phyloP scores from a whole-genome alignment of 305 asterid species.

The Solanum hybrid region DNA sequence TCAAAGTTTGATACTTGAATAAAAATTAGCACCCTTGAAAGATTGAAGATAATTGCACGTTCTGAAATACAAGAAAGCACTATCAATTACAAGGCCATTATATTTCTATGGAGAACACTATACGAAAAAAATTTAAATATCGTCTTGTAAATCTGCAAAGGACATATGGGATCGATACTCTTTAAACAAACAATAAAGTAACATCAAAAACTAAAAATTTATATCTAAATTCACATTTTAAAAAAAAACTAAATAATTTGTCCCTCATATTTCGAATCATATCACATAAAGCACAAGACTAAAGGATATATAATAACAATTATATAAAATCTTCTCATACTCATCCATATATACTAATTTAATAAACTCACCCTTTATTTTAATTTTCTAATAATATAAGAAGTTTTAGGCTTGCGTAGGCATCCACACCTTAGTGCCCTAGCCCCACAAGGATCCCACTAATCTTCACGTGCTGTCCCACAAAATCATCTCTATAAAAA shows the following conservation, averaged over 20 bases:
- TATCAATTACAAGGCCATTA: too few relatives aligned
- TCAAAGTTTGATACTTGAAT: neutral
- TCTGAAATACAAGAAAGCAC: too few relatives aligned
- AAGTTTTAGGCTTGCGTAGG: constrained; percentile 5
- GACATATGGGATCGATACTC: neutral
- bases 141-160: neutral
- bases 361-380: neutral
- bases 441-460: neutral
- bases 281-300: neutral
- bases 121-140: neutral
- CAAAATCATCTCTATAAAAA: constrained; percentile 28
- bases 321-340: neutral
- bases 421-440: constrained; percentile 13
- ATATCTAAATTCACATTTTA: neutral
- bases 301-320: neutral
- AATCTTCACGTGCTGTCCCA: constrained; percentile 6
- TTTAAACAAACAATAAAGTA: neutral
- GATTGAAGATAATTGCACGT: neutral
- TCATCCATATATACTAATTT: neutral
- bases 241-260: too few relatives aligned
- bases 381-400: neutral
- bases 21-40: too few relatives aligned
- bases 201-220: neutral
- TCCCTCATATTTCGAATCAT: neutral
- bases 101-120: neutral